Conservation (phyloP, 345 rosid genomes). For the Syzygium oleosum region DNA sequence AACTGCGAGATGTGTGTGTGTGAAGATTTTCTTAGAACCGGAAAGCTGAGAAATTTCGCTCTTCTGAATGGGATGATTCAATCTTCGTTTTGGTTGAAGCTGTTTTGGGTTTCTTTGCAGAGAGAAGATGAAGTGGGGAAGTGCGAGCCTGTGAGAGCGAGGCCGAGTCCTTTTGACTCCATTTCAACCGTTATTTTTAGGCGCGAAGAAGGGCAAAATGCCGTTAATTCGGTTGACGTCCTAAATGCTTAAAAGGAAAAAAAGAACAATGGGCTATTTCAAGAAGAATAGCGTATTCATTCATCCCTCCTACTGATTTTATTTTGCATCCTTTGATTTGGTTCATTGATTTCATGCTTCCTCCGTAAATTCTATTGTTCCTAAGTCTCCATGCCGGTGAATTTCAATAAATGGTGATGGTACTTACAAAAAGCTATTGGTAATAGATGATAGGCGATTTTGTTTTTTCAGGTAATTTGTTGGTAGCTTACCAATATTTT, state of each 20-base stretch:
- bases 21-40: neutral
- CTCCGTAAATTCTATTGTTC: neutral
- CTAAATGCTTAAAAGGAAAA: accelerated
- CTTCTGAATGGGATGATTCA: neutral
- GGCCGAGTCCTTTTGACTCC: neutral
- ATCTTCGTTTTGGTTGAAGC: neutral
- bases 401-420: neutral
- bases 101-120: neutral
- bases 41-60: neutral
- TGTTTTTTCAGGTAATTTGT: neutral
- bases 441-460: neutral
- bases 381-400: neutral
- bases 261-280: neutral
- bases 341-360: neutral
- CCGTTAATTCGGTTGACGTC: neutral
- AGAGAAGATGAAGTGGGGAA: neutral
- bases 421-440: neutral
- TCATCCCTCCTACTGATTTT: neutral
- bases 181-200: neutral
- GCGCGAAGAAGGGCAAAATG: neutral
- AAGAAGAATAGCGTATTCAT: neutral
- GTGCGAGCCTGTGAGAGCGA: neutral
- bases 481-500: neutral
- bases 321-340: neutral
- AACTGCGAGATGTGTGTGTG: neutral